These are phyloP conservation scores for Crucibulum cyathiforme DNA, from an alignment of 1,284 basidiomycete genomes.

Conservation along the genomic window DNA sequence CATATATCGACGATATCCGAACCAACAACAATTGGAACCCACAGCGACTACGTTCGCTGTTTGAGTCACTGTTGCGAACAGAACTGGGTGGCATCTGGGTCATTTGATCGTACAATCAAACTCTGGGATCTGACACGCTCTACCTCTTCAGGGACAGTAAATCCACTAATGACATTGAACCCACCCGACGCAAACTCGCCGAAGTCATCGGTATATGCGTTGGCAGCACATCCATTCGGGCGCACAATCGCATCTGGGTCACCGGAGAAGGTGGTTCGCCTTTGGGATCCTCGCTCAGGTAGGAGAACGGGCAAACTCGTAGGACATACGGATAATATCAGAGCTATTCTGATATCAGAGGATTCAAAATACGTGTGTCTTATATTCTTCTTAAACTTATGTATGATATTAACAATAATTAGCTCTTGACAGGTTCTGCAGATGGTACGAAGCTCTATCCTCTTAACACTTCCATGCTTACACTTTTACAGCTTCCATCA, in stretches of 20 bases:
- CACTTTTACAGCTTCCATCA: constrained; percentile 68
- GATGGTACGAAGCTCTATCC: constrained; percentile 63
- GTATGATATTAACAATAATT: constrained; percentile 8
- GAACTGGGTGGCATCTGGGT: constrained; percentile 91
- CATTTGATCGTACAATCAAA: constrained; percentile 92
- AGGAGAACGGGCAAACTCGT: constrained; percentile 77
- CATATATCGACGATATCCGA: constrained; percentile 64
- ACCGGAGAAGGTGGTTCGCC: constrained; percentile 86
- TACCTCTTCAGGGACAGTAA: constrained; percentile 33
- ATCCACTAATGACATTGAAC: constrained; percentile 64
- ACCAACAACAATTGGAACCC: constrained; percentile 81
- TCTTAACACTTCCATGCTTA: neutral
- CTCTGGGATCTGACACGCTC: constrained; percentile 85
- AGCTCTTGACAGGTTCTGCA: constrained; percentile 89
- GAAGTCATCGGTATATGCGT: constrained; percentile 81
- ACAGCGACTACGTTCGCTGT: constrained; percentile 92
- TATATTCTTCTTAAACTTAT: constrained; percentile 8
- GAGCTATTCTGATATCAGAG: constrained; percentile 86
- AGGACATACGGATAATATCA: constrained; percentile 96
- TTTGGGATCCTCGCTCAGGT: constrained; percentile 92
- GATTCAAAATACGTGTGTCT: constrained; percentile 85
- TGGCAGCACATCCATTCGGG: constrained; percentile 82
- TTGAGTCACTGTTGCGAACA: constrained; percentile 80
- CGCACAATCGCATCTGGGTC: constrained; percentile 87
- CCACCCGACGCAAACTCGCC: constrained; percentile 66